phyloP scores from a whole-genome alignment of 805 yeast genomes.

The Candida ponderosae region DNA sequence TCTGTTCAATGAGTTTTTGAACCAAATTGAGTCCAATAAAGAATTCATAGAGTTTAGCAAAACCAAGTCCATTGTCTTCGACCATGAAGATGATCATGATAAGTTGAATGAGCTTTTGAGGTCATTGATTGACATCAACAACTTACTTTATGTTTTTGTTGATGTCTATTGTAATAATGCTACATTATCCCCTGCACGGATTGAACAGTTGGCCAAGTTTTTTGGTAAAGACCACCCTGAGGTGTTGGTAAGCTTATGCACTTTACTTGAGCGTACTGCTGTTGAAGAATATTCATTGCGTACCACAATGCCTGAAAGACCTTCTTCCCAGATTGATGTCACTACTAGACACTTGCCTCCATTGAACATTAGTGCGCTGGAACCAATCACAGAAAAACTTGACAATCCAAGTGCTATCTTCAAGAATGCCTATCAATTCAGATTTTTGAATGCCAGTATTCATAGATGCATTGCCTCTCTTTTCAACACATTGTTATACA shows the following conservation, averaged over 20 bases:
- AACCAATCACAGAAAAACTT: constrained; percentile 31
- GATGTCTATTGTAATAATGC: constrained; percentile 51
- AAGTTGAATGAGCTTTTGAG: constrained; percentile 18
- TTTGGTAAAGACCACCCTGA: constrained; percentile 36
- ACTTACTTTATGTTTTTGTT: constrained; percentile 42
- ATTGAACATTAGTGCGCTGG: constrained; percentile 32
- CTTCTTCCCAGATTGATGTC: background rate
- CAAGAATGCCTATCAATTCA: constrained; percentile 52
- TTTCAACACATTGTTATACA: constrained; percentile 34
- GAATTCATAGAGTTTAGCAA: constrained; percentile 18
- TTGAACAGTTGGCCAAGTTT: constrained; percentile 26
- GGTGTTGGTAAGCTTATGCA: constrained; percentile 33
- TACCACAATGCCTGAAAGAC: constrained; percentile 35
- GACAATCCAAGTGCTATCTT: constrained; percentile 48
- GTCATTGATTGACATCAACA: constrained; percentile 27
- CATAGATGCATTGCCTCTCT: constrained; percentile 36
- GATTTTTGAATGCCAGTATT: constrained; percentile 41
- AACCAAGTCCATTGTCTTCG: constrained; percentile 19
- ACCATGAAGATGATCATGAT: constrained; percentile 9
- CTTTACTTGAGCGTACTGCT: constrained; percentile 41
- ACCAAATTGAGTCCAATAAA: constrained; percentile 21
- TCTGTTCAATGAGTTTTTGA: constrained; percentile 25
- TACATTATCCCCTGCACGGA: constrained; percentile 32
- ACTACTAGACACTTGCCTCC: constrained; percentile 27
- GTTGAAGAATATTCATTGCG: constrained; percentile 53